A percentile compares a stretch with the other conserved stretches of the same genome.
Conservation (phyloP, 805 yeast genomes). For the Barnettozyma wickerhamii region DNA sequence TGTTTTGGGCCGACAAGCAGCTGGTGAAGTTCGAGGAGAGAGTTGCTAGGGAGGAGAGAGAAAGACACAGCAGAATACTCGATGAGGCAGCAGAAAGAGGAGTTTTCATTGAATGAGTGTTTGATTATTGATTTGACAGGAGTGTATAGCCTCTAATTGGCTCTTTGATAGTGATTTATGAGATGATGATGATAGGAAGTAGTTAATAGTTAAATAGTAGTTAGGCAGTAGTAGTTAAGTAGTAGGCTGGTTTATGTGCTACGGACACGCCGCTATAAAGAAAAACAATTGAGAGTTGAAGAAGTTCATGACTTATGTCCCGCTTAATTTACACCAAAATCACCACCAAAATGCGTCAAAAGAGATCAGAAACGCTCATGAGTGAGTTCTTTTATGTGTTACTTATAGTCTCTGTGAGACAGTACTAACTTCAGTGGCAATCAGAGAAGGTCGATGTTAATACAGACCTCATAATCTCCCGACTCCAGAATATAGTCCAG, state of each 20-base stretch:
- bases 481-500: slow-evolving; percentile 49
- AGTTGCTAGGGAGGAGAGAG: slow-evolving; percentile 29
- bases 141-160: too few species aligned
- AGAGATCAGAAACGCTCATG: slow-evolving; percentile 35
- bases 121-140: too few species aligned
- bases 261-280: not conserved
- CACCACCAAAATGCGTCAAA: slow-evolving; percentile 31
- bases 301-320: too few species aligned
- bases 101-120: slow-evolving; percentile 33
- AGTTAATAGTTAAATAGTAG: too few species aligned
- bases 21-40: slow-evolving; percentile 32
- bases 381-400: too few species aligned
- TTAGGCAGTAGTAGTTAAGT: too few species aligned
- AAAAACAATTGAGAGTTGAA: too few species aligned
- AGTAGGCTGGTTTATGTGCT: not conserved
- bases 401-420: too few species aligned
- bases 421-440: too few species aligned
- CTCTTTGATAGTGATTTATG: too few species aligned
- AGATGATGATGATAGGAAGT: too few species aligned
- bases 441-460: slow-evolving; percentile 48
- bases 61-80: slow-evolving; percentile 32
- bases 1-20: slow-evolving; percentile 39
- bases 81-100: slow-evolving; percentile 45
- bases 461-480: slow-evolving; percentile 45
- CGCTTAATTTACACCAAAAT: not conserved